These are phyloP conservation scores for Akanthomyces lecanii DNA, from an alignment of 2,329 filamentous ascomycete genomes.

Conservation along the genomic window DNA sequence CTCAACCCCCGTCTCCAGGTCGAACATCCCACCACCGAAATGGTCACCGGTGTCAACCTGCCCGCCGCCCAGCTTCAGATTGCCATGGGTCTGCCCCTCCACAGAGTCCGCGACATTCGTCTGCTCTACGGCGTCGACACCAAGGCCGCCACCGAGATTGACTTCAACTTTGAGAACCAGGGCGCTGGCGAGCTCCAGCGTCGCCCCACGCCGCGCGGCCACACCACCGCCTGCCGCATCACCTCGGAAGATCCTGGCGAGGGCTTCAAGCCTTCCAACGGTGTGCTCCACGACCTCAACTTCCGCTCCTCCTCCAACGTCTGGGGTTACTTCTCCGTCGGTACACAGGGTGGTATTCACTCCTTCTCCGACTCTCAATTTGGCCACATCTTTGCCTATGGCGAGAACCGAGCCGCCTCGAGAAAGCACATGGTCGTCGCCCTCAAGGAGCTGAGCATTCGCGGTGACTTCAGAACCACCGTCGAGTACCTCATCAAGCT, in stretches of 20 bases:
- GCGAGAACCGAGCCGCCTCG: constrained; percentile 93
- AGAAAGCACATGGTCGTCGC: constrained; percentile 99
- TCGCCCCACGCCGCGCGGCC: constrained; percentile 87
- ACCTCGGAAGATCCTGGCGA: constrained; percentile 98
- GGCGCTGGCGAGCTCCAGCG: constrained; percentile 81
- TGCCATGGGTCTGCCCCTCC: constrained; percentile 95
- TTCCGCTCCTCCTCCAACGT: constrained; percentile 98
- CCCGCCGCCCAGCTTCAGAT: constrained; percentile 97
- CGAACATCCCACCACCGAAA: constrained; percentile 98
- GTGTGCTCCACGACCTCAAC: constrained; percentile 98
- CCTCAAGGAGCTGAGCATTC: constrained; percentile 97
- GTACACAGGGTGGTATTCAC: constrained; percentile 94
- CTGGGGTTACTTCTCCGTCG: constrained; percentile 99
- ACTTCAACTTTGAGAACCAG: constrained; percentile 91
- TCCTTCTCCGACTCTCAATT: constrained; percentile 99
- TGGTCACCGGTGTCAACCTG: constrained; percentile 97
- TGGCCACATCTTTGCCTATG: constrained; percentile 98
- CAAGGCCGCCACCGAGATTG: constrained; percentile 78
- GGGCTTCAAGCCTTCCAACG: constrained; percentile 98
- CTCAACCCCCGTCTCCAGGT: constrained; percentile 98
- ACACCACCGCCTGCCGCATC: constrained; percentile 97
- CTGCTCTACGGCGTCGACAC: constrained; percentile 94
- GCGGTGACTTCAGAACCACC: constrained; percentile 97
- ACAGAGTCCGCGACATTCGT: constrained; percentile 93
- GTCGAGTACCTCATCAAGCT: constrained; percentile 99